Evolutionary conservation across 2,329 filamentous ascomycete species (phyloP), one percentile per base, ranked within the genome.

Genomic region (Magnaporthiopsis rhizophila): DNA sequence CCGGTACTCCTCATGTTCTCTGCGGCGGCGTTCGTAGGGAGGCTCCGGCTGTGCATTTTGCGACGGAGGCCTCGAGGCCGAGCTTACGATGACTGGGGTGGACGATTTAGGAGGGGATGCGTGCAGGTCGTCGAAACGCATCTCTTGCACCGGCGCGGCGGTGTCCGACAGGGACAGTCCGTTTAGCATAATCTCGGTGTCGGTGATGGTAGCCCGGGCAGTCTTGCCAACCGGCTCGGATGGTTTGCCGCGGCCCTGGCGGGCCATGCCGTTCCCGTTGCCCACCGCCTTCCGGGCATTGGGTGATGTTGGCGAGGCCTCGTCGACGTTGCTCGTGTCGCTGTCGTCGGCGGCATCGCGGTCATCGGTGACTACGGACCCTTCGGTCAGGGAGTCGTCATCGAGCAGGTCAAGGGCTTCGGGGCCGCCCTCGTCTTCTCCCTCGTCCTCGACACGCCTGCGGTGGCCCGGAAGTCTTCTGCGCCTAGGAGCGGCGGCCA

Each of bases 1-100:
- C 77, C 89, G 88, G 78, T 96, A 96, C 72, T 96, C 91, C 68
- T 97, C 92, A 71, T 96, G 91, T 72, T 97, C 93, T 69, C 90
- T 87, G 68, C 90, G 87, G 75, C 90, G 88, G 68, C 86, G 83
- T 67, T 95, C 90, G 63, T 84, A 83, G 65, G 85, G 79, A 45
- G 84, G 82, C 71, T 88, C 86, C 68, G 82, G 79, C 62, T 77
- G 73, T 62, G 77, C 77, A n/a, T 76, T 75, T 61, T 76, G 74
- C 26, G 61, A 18, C 12, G 18, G 57, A 30, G 45, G 30, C 18
- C 57, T 57, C 34, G 81, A 79, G 62, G 78, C 77, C 12, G 83
- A 85, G 74, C 82, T 84, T 65, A 85, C 82, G 24, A 85, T 77
- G 65, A 86, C 77, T 58, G 83, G 83, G 26, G 79, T 81, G 21